Conservation (phyloP, 1,284 basidiomycete species). For the Ceratobasidium sp. region DNA sequence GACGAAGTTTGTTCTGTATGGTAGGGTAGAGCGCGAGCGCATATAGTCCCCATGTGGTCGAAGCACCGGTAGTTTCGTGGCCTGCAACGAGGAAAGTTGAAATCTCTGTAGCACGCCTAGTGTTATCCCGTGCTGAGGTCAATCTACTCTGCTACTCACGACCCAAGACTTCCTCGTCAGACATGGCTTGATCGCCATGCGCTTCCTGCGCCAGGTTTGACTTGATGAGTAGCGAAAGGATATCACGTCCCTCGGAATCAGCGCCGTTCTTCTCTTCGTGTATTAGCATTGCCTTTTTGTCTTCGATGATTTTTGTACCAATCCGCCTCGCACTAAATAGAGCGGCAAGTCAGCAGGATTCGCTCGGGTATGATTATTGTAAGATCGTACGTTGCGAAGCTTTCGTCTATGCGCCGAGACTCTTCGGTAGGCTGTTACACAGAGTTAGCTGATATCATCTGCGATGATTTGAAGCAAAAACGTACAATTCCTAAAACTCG, state of each 20-base stretch:
- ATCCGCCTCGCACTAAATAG: conserved; percentile 52
- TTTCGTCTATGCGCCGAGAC: background rate
- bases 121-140: background rate
- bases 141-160: conserved; percentile 23
- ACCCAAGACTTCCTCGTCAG: conserved; percentile 46
- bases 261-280: conserved; percentile 37
- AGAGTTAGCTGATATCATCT: conserved; percentile 47
- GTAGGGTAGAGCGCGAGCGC: conserved; percentile 69
- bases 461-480: background rate
- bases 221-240: conserved; percentile 52
- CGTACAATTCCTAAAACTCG: conserved; percentile 1
- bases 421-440: conserved; percentile 51
- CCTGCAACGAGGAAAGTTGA: conserved; percentile 27
- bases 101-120: background rate
- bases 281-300: conserved; percentile 57
- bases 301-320: conserved; percentile 56
- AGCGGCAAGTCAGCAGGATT: conserved; percentile 41
- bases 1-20: conserved; percentile 76
- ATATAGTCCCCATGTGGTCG: conserved; percentile 70
- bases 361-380: background rate
- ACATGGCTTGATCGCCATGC: conserved; percentile 37
- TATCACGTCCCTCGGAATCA: conserved; percentile 52
- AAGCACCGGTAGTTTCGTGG: conserved; percentile 45
- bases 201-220: conserved; percentile 61
- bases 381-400: conserved; percentile 12